A percentile compares a stretch with the other conserved stretches of the same genome.
phyloP scores from a whole-genome alignment of 306 rosid genomes.

The Begonia fuchsioides region DNA sequence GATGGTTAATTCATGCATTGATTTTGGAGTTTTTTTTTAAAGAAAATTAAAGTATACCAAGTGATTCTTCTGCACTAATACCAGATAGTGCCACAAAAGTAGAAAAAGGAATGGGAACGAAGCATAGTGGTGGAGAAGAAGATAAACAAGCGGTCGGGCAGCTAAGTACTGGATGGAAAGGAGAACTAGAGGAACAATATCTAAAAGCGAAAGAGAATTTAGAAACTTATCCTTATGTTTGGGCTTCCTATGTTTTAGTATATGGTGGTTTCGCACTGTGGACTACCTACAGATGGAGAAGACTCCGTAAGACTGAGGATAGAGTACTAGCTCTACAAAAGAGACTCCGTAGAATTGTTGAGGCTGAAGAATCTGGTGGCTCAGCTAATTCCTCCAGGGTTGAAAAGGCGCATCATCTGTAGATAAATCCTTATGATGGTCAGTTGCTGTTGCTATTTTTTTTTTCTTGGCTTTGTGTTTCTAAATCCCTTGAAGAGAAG shows the following conservation, averaged over 20 bases:
- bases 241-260: conserved; percentile 70
- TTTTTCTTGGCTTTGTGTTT: no score
- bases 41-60: neutral
- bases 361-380: conserved; percentile 39
- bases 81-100: conserved; percentile 7
- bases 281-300: conserved; percentile 64
- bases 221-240: conserved; percentile 67
- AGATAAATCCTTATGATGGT: conserved; percentile 19
- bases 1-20: no score
- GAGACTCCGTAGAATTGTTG: conserved; percentile 39
- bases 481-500: no score
- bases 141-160: conserved; percentile 14
- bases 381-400: conserved; percentile 23
- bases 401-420: conserved; percentile 32
- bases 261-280: conserved; percentile 66
- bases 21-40: no score
- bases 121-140: conserved; percentile 27
- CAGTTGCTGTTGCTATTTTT: neutral
- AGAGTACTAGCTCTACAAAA: conserved; percentile 47
- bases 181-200: conserved; percentile 33
- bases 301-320: conserved; percentile 65
- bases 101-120: conserved; percentile 14
- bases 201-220: conserved; percentile 48
- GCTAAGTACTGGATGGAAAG: conserved; percentile 21
- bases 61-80: neutral